These are phyloP conservation scores for Penicillium fuscoglaucum DNA, from an alignment of 2,329 filamentous ascomycete species.

Conservation along the genomic window DNA sequence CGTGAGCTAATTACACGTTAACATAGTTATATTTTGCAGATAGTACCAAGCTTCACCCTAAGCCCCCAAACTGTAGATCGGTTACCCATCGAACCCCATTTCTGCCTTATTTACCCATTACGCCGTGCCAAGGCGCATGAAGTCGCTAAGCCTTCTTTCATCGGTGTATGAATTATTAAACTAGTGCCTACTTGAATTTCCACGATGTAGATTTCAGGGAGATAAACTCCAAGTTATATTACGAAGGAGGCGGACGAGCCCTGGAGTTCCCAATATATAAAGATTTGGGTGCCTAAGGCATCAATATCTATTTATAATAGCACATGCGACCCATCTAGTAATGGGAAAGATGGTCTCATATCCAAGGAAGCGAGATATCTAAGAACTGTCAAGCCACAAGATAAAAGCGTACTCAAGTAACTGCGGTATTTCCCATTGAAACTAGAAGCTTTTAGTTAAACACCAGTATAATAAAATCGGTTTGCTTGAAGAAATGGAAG, in stretches of 20 bases:
- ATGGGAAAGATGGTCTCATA: no score
- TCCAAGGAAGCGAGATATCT: no score
- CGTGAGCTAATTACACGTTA: neutral
- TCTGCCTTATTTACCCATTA: neutral
- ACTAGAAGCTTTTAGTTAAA: neutral
- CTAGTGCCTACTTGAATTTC: neutral
- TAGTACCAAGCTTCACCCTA: neutral
- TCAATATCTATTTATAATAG: no score
- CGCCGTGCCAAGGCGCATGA: neutral
- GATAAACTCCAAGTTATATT: neutral
- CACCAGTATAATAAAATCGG: neutral
- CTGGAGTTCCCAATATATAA: no score
- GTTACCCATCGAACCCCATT: no score
- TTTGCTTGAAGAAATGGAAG: neutral
- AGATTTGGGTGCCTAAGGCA: no score
- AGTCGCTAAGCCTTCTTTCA: neutral
- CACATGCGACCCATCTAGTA: no score
- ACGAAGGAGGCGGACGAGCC: no score
- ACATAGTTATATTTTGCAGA: neutral
- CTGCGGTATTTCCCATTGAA: no score
- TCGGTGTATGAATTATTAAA: neutral
- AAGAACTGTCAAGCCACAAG: no score
- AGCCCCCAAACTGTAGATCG: neutral
- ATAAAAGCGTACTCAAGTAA: no score
- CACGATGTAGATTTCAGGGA: neutral